These are phyloP conservation scores for Diutina siamensis DNA, from an alignment of 1,139 yeast genomes.

Conservation along the genomic window DNA sequence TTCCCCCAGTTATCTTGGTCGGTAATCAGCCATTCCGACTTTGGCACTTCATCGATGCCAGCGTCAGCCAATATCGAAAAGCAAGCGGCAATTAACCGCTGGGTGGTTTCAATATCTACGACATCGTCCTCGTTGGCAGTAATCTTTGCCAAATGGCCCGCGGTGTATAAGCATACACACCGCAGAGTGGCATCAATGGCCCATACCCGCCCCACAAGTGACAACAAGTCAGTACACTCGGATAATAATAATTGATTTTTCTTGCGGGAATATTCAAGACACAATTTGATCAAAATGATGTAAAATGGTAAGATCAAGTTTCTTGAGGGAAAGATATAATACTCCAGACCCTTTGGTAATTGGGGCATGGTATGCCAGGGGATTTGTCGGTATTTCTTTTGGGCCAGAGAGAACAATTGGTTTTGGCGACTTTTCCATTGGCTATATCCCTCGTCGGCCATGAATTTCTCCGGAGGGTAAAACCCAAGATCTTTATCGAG, in stretches of 20 bases:
- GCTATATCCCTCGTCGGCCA: conserved; percentile 25
- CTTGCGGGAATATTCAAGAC: conserved; percentile 18
- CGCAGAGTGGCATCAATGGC: conserved; percentile 42
- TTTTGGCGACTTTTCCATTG: conserved; percentile 43
- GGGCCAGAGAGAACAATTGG: conserved; percentile 23
- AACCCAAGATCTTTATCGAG: conserved; percentile 31
- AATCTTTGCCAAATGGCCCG: conserved; percentile 33
- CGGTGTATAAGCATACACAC: conserved; percentile 41
- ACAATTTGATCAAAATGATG: conserved; percentile 19
- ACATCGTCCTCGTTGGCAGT: conserved; percentile 27
- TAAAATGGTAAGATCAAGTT: conserved; percentile 20
- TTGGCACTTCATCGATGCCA: conserved; percentile 25
- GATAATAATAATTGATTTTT: conserved; percentile 16
- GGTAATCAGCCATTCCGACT: conserved; percentile 30
- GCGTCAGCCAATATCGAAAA: conserved; percentile 23
- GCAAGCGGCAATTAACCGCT: conserved; percentile 19
- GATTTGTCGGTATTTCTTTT: conserved; percentile 29
- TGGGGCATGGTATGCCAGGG: conserved; percentile 23
- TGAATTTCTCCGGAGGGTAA: conserved; percentile 31
- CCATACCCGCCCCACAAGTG: conserved; percentile 47
- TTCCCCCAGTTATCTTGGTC: conserved; percentile 45
- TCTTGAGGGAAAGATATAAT: conserved; percentile 32
- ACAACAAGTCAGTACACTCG: conserved; percentile 21
- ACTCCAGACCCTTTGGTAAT: conserved; percentile 23
- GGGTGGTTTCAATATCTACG: conserved; percentile 19